Base-by-base conservation (phyloP, 2,329 filamentous ascomycete species). In the Lasiodiplodia gonubiensis region DNA sequence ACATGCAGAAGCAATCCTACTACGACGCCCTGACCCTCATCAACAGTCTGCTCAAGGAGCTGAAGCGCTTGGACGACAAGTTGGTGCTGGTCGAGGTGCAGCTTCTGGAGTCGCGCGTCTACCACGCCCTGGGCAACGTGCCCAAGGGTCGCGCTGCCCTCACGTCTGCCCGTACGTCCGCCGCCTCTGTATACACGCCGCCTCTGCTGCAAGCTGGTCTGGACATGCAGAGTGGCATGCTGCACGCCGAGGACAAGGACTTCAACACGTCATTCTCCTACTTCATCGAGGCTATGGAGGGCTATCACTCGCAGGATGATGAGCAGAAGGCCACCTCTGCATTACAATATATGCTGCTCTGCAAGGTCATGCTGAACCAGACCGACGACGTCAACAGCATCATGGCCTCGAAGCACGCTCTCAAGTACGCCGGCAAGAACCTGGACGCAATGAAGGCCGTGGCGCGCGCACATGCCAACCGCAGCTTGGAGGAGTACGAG, bases 361-460 rank as follows among this genome's bases (percentile, higher is more conserved):
- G 95, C 89, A 99, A 99, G 85, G 95, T 99, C 80, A 99, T 99
- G 96, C 87, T 99, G 73, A 99, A 99, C 82, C 86, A 96, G 49
- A 93, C 89, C 72, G 94, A 98, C 84, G 96, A 99, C 80, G 94
- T 99, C 79, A 97, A 94, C 82, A 89, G 91, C 77, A 88, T 99
- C 72, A 93, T 99, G 89, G 89, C 91, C 35, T 96, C 93, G 66
- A 99, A 99, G 86, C 94, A 97, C 80, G 95, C 96, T 48, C 89
- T 96, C 77, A 95, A 96, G 82, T 98, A 99, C 78, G 94, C 94
- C 37, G 93, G 94, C 74, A 93, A 94, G 82, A 95, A 93, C 77
- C 89, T 99, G 70, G 95, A 99, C 81, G 95, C 95, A 68, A 99
- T 99, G 95, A 99, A 99, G 85, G 94, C 96, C 35, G 94, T 99